These are phyloP conservation scores for Styphnolobium japonicum DNA, from an alignment of 306 rosid species.

Conservation along the genomic window DNA sequence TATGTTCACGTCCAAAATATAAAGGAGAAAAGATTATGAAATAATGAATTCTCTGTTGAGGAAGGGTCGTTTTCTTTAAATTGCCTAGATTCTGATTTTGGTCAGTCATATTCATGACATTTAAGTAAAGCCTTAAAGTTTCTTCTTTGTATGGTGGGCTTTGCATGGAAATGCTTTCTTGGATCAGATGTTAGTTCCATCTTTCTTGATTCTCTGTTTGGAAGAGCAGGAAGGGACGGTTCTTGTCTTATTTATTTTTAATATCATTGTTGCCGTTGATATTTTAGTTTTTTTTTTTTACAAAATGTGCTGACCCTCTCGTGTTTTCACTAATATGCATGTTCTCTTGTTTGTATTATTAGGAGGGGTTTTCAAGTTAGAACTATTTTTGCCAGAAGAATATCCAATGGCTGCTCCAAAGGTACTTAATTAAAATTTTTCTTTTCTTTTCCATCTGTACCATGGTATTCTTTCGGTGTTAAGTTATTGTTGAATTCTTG, in stretches of 20 bases:
- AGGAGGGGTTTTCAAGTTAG: constrained; percentile 97
- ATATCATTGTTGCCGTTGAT: background rate
- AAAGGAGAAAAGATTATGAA: background rate
- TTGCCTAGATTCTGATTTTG: background rate
- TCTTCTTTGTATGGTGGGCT: background rate
- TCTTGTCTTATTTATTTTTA: background rate
- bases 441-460: constrained; percentile 3
- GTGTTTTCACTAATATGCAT: background rate
- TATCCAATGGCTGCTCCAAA: constrained; percentile 99
- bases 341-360: constrained; percentile 23
- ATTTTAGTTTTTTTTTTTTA: background rate
- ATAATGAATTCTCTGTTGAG: background rate
- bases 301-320: background rate
- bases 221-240: background rate
- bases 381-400: constrained; percentile 89
- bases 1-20: background rate
- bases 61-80: background rate
- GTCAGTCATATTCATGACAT: background rate
- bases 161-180: background rate
- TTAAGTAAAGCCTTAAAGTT: background rate
- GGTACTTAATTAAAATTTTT: constrained; percentile 46
- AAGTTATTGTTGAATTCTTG: background rate
- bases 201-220: background rate
- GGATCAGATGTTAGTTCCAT: background rate
- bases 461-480: background rate